A percentile compares a stretch with the other conserved stretches of the same genome.
Evolutionary conservation across 805 yeast genomes (phyloP).

Genomic region (Metschnikowia koreensis): DNA sequence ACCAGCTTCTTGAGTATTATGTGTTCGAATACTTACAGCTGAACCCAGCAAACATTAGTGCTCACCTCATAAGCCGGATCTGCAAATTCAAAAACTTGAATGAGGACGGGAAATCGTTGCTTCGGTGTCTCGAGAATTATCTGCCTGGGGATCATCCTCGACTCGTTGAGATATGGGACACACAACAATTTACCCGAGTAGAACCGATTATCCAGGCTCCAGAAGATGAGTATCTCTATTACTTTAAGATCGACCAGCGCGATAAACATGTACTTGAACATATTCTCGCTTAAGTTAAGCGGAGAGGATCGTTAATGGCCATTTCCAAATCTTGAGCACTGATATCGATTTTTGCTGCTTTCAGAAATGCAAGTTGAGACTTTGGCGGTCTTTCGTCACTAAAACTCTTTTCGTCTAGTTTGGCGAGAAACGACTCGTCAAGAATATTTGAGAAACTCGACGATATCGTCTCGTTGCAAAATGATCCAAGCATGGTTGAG

Average conservation of each 20-base stretch:
- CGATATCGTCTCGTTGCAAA: conserved; percentile 37
- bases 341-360: conserved; percentile 31
- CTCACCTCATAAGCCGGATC: conserved; percentile 5
- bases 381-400: neutral
- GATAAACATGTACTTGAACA: conserved; percentile 16
- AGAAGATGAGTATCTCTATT: conserved; percentile 21
- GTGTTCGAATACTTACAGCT: conserved; percentile 8
- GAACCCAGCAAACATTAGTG: conserved; percentile 1
- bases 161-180: conserved; percentile 4
- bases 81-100: conserved; percentile 2
- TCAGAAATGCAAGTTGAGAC: conserved; percentile 12
- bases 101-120: conserved; percentile 4
- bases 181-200: neutral
- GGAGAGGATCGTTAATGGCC: conserved; percentile 26
- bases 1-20: conserved; percentile 12
- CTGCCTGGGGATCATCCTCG: neutral
- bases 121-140: conserved; percentile 3
- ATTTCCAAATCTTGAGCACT: conserved; percentile 37
- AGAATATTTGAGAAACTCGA: conserved; percentile 32
- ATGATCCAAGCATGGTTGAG: conserved; percentile 45
- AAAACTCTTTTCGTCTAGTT: conserved; percentile 15
- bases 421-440: conserved; percentile 31
- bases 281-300: conserved; percentile 3
- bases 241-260: conserved; percentile 21
- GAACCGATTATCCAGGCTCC: conserved; percentile 3